phyloP scores from a whole-genome alignment of 2,329 filamentous ascomycete genomes.

The Cordyceps farinosa region DNA sequence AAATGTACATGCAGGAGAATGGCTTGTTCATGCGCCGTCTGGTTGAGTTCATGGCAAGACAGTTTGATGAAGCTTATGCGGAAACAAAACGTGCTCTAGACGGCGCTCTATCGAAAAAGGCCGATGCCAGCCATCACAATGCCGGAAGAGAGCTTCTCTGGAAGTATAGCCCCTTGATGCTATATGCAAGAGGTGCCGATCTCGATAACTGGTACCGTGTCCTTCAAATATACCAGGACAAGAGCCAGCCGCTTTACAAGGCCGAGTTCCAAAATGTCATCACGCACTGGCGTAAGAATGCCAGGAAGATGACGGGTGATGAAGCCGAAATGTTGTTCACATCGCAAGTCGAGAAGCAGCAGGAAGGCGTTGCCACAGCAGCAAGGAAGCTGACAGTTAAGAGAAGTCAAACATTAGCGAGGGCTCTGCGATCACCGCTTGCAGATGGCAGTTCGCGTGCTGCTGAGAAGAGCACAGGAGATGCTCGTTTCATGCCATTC shows the following conservation, averaged over 20 bases:
- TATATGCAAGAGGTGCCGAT: constrained; percentile 86
- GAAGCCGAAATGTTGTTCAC: constrained; percentile 87
- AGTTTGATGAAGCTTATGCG: constrained; percentile 72
- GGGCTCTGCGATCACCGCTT: constrained; percentile 65
- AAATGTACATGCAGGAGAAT: constrained; percentile 78
- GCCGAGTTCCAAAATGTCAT: constrained; percentile 77
- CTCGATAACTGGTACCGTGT: constrained; percentile 75
- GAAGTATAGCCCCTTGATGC: constrained; percentile 81
- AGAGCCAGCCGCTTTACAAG: constrained; percentile 73
- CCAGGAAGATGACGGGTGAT: constrained; percentile 70
- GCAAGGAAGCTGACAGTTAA: constrained; percentile 92
- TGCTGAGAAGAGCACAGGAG: constrained; percentile 55
- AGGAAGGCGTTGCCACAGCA: constrained; percentile 69
- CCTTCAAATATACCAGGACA: constrained; percentile 75
- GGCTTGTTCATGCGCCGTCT: constrained; percentile 73
- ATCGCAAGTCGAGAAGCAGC: constrained; percentile 76
- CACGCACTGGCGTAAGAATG: constrained; percentile 74
- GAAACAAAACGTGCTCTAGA: constrained; percentile 65
- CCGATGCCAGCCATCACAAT: constrained; percentile 69
- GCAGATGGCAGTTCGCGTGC: constrained; percentile 55
- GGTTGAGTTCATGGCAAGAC: constrained; percentile 75
- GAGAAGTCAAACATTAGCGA: constrained; percentile 81
- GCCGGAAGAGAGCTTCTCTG: constrained; percentile 71
- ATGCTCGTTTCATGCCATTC: constrained; percentile 67
- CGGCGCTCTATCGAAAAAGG: constrained; percentile 59